These are phyloP conservation scores for Cyamopsis tetragonoloba DNA, from an alignment of 306 rosid genomes.

Conservation along the genomic window DNA sequence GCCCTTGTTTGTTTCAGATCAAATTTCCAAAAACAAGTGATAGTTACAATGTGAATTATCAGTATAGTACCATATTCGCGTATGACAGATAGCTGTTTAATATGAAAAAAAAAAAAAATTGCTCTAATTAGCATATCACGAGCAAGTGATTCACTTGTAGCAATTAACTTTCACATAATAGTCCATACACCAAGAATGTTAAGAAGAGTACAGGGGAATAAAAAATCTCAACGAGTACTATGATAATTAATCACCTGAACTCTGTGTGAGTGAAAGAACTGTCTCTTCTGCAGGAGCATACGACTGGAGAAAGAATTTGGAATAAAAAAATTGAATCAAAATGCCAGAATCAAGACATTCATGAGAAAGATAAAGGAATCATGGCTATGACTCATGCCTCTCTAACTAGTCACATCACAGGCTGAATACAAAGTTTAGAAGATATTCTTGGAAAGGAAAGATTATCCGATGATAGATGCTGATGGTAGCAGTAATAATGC, in stretches of 20 bases:
- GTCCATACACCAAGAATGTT: slow-evolving; percentile 8
- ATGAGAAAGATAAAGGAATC: background rate
- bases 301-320: slow-evolving; percentile 55
- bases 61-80: background rate
- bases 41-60: slow-evolving; percentile 2
- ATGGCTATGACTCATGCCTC: background rate
- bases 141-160: slow-evolving; percentile 1
- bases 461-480: background rate
- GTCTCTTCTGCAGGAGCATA: slow-evolving; percentile 88
- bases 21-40: background rate
- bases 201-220: slow-evolving; percentile 13
- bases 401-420: slow-evolving; percentile 6
- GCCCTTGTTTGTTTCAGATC: background rate
- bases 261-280: slow-evolving; percentile 96
- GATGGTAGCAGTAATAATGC: background rate
- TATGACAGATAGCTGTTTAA: background rate
- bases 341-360: slow-evolving; percentile 8
- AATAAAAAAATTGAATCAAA: slow-evolving; percentile 22
- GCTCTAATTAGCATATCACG: slow-evolving; percentile 8
- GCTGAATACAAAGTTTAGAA: background rate
- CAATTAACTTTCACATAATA: background rate
- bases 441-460: background rate
- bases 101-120: background rate
- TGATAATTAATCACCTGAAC: slow-evolving; percentile 73
- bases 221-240: slow-evolving; percentile 14